Base-by-base conservation (phyloP, 148 eudicot genomes). In the Pharnaceum exiguum region DNA sequence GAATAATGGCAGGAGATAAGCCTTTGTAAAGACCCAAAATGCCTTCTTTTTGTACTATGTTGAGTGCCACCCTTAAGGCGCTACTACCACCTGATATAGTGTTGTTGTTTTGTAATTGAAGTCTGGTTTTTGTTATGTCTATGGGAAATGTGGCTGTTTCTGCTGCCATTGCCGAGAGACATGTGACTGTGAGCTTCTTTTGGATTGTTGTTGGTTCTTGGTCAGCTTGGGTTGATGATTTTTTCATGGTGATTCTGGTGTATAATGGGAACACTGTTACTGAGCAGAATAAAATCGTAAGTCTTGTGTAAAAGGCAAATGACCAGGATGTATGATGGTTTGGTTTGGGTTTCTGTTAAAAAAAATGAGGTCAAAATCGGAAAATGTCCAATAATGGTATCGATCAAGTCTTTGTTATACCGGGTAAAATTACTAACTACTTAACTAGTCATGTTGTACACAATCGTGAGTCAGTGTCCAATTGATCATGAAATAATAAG, bases 131-230 rank as follows among this genome's bases (percentile, higher is more conserved):
- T 30, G 79, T 80, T 5, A 86, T 70, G 74, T 90, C 97, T 24
- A 90, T 81, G 1, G 97, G 97, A 52, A 90, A 90, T 1, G 97
- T 90, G n/a, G 86, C 11, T 43, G 95, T 73, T 49, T 90, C 97
- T 13, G 97, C 97, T 59, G 50, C 80, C 79, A 76, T 74, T 35
- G 95, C 90, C n/a, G 97, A 79, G 11, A 90, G 25, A 13, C 88
- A 82, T 23, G 95, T 70, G 26, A 90, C 65, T 1, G 73, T 26
- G 45, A 81, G 51, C 75, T 79, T 84, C 44, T 71, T 71, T 48
- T 65, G 65, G 23, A n/a, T n/a, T n/a, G n/a, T n/a, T n/a, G 62
- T 67, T 2, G 69, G 37, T 19, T 75, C 75, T 12, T 48, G 28
- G 0, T 3, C 15, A 7, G 24, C 24, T 58, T 49, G 31, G 0